Evolutionary conservation across 2,329 filamentous ascomycete species (phyloP).

Genomic region (Paradendryphiella salina): DNA sequence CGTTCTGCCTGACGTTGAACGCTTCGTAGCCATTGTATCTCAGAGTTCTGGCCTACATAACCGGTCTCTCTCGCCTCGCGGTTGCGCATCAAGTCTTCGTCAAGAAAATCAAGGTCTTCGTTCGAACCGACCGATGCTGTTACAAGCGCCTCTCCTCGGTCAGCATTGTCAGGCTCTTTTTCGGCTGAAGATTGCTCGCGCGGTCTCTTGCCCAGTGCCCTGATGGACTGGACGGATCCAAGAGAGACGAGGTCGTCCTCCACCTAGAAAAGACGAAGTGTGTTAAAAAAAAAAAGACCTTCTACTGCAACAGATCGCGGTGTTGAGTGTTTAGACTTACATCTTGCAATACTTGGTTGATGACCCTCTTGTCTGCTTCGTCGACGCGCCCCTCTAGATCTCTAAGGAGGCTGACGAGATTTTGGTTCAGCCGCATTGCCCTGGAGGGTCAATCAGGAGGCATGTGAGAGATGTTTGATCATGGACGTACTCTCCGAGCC

Average conservation of each 20-base stretch:
- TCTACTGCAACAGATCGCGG: background rate
- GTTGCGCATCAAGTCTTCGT: constrained; percentile 37
- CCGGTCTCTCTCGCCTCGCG: constrained; percentile 39
- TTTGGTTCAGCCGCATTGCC: constrained; percentile 28
- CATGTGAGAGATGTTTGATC: too few relatives aligned
- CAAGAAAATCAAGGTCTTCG: constrained; percentile 34
- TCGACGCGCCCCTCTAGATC: constrained; percentile 22
- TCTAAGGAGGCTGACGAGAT: constrained; percentile 20
- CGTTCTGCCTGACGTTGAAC: constrained; percentile 30
- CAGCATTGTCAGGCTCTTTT: background rate
- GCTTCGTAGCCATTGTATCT: constrained; percentile 41
- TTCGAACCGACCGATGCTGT: constrained; percentile 35
- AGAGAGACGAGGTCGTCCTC: constrained; percentile 24
- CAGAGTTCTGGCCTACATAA: constrained; percentile 42
- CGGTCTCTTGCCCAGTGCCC: constrained; percentile 22
- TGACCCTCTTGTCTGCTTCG: constrained; percentile 20
- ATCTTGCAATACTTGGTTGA: constrained; percentile 23
- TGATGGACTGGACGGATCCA: background rate
- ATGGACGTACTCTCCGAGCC: constrained; percentile 25
- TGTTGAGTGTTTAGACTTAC: constrained; percentile 9
- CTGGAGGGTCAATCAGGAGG: constrained; percentile 7
- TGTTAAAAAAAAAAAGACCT: too few relatives aligned
- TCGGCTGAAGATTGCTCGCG: constrained; percentile 2
- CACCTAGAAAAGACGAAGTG: constrained; percentile 10
- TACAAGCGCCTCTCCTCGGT: constrained; percentile 26